These are phyloP conservation scores for Pichia eremophila DNA, from an alignment of 805 yeast genomes.

Conservation along the genomic window DNA sequence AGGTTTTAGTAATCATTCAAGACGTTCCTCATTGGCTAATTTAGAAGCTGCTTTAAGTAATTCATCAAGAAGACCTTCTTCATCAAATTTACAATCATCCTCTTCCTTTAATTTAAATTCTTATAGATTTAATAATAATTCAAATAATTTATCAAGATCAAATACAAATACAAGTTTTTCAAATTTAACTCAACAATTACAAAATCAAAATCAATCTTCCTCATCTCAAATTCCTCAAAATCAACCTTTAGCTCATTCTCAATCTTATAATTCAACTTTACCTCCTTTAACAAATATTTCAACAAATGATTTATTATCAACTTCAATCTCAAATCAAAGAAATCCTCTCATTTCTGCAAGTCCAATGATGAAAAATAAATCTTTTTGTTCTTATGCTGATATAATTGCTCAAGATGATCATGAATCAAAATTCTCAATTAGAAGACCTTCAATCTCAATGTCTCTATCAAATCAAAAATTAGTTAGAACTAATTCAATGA, in stretches of 20 bases:
- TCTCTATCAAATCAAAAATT: conserved; percentile 28
- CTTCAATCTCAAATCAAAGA: background rate
- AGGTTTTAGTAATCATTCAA: conserved; percentile 29
- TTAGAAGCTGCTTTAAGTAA: conserved; percentile 27
- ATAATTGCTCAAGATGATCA: conserved; percentile 60
- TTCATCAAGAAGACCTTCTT: conserved; percentile 9
- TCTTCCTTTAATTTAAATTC: background rate
- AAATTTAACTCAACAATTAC: conserved; percentile 21
- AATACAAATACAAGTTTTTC: conserved; percentile 17
- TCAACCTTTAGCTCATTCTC: conserved; percentile 5
- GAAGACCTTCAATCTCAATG: conserved; percentile 51
- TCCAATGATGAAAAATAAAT: conserved; percentile 21
- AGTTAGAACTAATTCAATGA: conserved; percentile 22
- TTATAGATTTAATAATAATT: background rate
- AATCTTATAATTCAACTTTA: conserved; percentile 5
- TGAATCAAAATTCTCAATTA: conserved; percentile 29
- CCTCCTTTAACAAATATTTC: conserved; percentile 5
- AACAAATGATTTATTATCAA: background rate
- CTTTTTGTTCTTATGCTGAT: conserved; percentile 74
- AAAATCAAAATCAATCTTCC: conserved; percentile 5
- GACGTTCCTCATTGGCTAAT: conserved; percentile 47
- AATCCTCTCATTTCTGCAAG: background rate
- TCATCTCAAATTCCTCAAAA: background rate
- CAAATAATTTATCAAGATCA: conserved; percentile 14
- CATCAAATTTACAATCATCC: conserved; percentile 1